A percentile compares a stretch with the other conserved stretches of the same genome.
Evolutionary conservation across 495 filamentous ascomycete genomes (phyloP).

Genomic region (Ramalina intermedia): DNA sequence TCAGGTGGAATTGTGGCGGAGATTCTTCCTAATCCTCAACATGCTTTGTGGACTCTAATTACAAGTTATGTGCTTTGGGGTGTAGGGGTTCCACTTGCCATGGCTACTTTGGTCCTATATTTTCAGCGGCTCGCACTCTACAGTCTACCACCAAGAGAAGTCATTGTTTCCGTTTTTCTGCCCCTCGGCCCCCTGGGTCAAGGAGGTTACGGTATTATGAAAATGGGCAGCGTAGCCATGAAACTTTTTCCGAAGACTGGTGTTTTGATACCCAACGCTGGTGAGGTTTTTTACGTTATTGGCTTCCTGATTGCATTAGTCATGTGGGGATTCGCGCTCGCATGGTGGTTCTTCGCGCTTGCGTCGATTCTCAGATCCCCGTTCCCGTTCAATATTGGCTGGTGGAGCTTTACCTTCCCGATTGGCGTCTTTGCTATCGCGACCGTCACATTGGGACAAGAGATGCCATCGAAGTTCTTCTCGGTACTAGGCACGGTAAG

Average conservation of each 20-base stretch:
- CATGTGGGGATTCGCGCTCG: conserved; percentile 45
- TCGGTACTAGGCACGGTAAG: conserved; percentile 33
- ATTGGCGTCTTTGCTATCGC: conserved; percentile 34
- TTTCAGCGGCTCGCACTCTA: conserved; percentile 43
- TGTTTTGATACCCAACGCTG: conserved; percentile 20
- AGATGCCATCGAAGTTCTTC: conserved; percentile 40
- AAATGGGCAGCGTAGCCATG: conserved; percentile 38
- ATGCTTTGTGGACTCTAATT: conserved; percentile 42
- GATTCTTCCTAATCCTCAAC: conserved; percentile 33
- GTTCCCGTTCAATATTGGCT: conserved; percentile 54
- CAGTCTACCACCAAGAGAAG: conserved; percentile 40
- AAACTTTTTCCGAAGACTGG: conserved; percentile 33
- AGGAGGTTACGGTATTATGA: conserved; percentile 42
- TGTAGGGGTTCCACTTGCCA: conserved; percentile 38
- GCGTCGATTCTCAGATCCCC: conserved; percentile 25
- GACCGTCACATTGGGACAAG: conserved; percentile 33
- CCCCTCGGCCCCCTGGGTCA: conserved; percentile 47
- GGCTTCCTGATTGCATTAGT: conserved; percentile 38
- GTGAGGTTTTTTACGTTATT: conserved; percentile 36
- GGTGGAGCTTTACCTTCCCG: conserved; percentile 55
- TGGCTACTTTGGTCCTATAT: conserved; percentile 43
- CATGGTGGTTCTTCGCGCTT: conserved; percentile 48
- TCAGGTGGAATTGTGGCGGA: conserved; percentile 41
- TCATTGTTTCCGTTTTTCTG: conserved; percentile 47
- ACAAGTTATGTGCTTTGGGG: conserved; percentile 46